A percentile compares a stretch with the other conserved stretches of the same genome.
Conservation (phyloP, 306 rosid species). For the Lablab purpureus region DNA sequence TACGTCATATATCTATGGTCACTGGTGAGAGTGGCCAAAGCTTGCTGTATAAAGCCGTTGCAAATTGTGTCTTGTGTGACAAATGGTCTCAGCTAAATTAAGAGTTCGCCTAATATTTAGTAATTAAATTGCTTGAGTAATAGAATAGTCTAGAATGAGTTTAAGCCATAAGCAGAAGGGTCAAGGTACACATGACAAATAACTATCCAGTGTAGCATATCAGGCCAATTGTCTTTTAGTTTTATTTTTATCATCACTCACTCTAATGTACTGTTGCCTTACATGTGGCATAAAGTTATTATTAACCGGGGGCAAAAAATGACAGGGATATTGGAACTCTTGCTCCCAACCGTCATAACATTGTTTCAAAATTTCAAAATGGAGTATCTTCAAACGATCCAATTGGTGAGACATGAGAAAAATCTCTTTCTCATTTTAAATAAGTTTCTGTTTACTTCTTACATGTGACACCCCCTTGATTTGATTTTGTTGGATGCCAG, state of each 20-base stretch:
- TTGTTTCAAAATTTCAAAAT: slow-evolving; percentile 48
- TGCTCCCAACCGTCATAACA: slow-evolving; percentile 42
- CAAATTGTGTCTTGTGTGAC: slow-evolving; percentile 16
- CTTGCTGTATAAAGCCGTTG: slow-evolving; percentile 22
- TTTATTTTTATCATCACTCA: slow-evolving; percentile 19
- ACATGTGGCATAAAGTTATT: slow-evolving; percentile 30
- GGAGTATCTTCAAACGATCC: slow-evolving; percentile 45
- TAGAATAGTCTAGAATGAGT: slow-evolving; percentile 26
- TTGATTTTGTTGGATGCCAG: slow-evolving; percentile 45
- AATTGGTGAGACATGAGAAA: slow-evolving; percentile 55
- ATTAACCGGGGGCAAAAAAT: slow-evolving; percentile 42
- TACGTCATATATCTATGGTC: not conserved
- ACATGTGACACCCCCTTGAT: slow-evolving; percentile 27
- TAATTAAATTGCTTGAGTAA: slow-evolving; percentile 33
- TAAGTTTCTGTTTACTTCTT: slow-evolving; percentile 36
- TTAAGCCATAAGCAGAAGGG: slow-evolving; percentile 6
- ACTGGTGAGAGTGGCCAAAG: not conserved
- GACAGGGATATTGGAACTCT: slow-evolving; percentile 56
- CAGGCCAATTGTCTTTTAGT: slow-evolving; percentile 19
- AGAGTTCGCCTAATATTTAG: slow-evolving; percentile 13
- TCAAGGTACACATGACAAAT: slow-evolving; percentile 33
- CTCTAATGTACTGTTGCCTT: slow-evolving; percentile 19
- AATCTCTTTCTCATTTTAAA: slow-evolving; percentile 18
- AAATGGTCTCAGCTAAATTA: slow-evolving; percentile 17
- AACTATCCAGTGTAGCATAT: slow-evolving; percentile 2